phyloP scores from a whole-genome alignment of 257 asterid species.

The Solanum appendiculatum region DNA sequence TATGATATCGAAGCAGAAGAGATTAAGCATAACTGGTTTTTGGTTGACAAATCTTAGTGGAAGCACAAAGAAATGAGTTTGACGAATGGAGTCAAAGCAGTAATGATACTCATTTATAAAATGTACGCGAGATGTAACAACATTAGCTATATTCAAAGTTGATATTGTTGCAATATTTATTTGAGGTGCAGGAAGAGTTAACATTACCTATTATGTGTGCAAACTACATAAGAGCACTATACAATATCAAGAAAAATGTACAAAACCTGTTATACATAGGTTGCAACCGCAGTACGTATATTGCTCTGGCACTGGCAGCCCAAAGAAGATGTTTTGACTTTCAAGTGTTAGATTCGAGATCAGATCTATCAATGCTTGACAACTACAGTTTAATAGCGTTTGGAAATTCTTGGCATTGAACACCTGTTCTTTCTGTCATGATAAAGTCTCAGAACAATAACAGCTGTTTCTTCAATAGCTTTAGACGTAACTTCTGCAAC shows the following conservation, averaged over 20 bases:
- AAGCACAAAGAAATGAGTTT: background rate
- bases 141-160: background rate
- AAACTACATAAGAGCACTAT: background rate
- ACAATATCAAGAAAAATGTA: background rate
- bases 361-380: background rate
- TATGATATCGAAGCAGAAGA: background rate
- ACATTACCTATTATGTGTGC: background rate
- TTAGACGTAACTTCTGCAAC: slow-evolving; percentile 81
- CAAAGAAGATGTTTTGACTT: background rate
- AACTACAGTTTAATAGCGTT: slow-evolving; percentile 38
- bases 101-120: background rate
- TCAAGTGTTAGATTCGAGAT: background rate
- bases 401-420: slow-evolving; percentile 91
- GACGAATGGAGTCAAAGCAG: background rate
- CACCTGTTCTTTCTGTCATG: slow-evolving; percentile 86
- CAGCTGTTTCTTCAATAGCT: slow-evolving; percentile 98
- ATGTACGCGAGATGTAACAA: background rate
- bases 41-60: background rate
- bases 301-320: background rate
- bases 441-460: slow-evolving; percentile 67
- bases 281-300: background rate
- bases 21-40: background rate
- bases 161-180: background rate
- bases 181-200: background rate
- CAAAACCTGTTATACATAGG: background rate